Conservation (phyloP, 2,329 filamentous ascomycete genomes). For the Ophiosphaerella herpotricha region DNA sequence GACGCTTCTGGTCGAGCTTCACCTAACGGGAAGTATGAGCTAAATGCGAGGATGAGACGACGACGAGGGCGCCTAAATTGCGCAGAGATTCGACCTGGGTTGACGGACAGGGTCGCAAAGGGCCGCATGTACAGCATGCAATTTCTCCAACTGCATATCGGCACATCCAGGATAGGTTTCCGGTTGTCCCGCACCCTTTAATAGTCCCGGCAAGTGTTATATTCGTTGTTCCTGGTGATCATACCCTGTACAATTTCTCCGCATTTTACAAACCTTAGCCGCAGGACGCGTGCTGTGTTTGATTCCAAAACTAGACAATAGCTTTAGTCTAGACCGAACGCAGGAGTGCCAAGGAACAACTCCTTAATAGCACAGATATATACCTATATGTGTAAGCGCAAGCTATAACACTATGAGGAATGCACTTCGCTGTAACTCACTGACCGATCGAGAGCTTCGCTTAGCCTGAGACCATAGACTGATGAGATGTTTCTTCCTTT, state of each 20-base stretch:
- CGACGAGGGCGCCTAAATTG: slow-evolving; percentile 17
- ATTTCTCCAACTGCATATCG: slow-evolving; percentile 17
- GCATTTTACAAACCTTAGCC: slow-evolving; percentile 22
- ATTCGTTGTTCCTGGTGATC: slow-evolving; percentile 18
- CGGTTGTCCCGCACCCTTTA: slow-evolving; percentile 16
- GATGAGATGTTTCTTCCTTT: neutral
- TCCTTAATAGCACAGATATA: slow-evolving; percentile 11
- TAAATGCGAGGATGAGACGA: neutral
- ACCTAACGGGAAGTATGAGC: neutral
- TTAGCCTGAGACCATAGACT: neutral
- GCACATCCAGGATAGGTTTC: slow-evolving; percentile 19
- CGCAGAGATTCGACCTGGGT: slow-evolving; percentile 12
- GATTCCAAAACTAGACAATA: slow-evolving; percentile 15
- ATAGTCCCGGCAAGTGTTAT: slow-evolving; percentile 12
- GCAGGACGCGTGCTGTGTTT: slow-evolving; percentile 22
- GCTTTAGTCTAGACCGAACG: slow-evolving; percentile 11
- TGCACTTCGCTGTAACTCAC: slow-evolving; percentile 15
- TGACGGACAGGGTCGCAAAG: slow-evolving; percentile 4
- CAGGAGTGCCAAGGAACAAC: slow-evolving; percentile 1
- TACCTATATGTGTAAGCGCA: slow-evolving; percentile 28
- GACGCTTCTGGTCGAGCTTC: neutral
- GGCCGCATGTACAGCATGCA: slow-evolving; percentile 33
- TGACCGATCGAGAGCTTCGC: slow-evolving; percentile 10
- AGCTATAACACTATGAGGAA: slow-evolving; percentile 22
- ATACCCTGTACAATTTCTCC: slow-evolving; percentile 23